Conservation (phyloP, 2,329 filamentous ascomycete genomes). For the Calonectria crousiana region DNA sequence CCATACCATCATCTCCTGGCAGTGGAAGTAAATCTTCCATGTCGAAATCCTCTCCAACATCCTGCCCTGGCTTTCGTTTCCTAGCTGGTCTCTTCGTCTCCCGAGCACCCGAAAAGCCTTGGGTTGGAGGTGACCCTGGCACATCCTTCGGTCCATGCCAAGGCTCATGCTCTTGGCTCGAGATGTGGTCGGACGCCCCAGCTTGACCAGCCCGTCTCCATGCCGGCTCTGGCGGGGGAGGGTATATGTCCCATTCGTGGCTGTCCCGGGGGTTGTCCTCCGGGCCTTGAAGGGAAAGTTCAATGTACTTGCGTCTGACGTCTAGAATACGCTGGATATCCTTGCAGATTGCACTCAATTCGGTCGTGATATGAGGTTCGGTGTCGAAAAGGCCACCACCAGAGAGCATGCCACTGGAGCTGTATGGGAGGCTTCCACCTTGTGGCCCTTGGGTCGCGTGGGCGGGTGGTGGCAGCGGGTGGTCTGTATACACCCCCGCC, state of each 20-base stretch:
- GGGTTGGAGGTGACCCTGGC: slow-evolving; percentile 11
- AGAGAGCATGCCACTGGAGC: slow-evolving; percentile 37
- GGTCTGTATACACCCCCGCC: slow-evolving; percentile 13
- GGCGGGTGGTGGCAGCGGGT: slow-evolving; percentile 22
- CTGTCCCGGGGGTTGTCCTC: slow-evolving; percentile 91
- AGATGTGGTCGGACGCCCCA: slow-evolving; percentile 29
- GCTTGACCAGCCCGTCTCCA: slow-evolving; percentile 66
- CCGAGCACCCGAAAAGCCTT: slow-evolving; percentile 33
- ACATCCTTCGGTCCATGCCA: slow-evolving; percentile 28
- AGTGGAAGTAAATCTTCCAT: slow-evolving; percentile 82
- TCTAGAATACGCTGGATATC: slow-evolving; percentile 94
- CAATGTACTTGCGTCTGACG: slow-evolving; percentile 88
- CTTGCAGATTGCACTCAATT: slow-evolving; percentile 87
- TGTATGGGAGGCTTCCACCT: slow-evolving; percentile 30
- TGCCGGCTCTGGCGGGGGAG: slow-evolving; percentile 89
- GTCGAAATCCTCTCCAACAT: slow-evolving; percentile 93
- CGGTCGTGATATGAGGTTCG: slow-evolving; percentile 84
- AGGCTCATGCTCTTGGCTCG: slow-evolving; percentile 35
- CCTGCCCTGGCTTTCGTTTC: slow-evolving; percentile 85
- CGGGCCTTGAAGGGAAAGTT: slow-evolving; percentile 83
- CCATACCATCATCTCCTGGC: slow-evolving; percentile 77
- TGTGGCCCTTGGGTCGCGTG: slow-evolving; percentile 21
- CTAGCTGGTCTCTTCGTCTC: slow-evolving; percentile 63
- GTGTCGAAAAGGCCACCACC: slow-evolving; percentile 72
- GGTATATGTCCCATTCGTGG: slow-evolving; percentile 88